phyloP scores from a whole-genome alignment of 1,139 yeast genomes.

The Debaryomyces sp. region DNA sequence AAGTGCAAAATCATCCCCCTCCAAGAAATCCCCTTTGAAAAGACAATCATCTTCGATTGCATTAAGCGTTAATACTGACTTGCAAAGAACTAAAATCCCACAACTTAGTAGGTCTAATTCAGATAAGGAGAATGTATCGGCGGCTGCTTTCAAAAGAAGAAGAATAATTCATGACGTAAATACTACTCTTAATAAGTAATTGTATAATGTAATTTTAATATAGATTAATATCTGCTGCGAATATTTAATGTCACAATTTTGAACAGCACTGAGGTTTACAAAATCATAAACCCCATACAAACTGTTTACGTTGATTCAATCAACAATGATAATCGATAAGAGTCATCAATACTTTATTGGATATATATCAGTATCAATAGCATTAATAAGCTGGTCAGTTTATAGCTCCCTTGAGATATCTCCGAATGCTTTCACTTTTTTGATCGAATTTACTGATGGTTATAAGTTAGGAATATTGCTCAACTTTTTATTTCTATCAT shows the following conservation, averaged over 20 bases:
- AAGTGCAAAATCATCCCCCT: conserved; percentile 1
- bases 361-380: conserved; percentile 28
- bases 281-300: conserved; percentile 7
- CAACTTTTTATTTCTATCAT: conserved; percentile 37
- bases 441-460: conserved; percentile 40
- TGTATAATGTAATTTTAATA: conserved; percentile 6
- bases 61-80: conserved; percentile 3
- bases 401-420: conserved; percentile 29
- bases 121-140: conserved; percentile 11
- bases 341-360: conserved; percentile 24
- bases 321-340: conserved; percentile 11
- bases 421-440: conserved; percentile 29
- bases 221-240: neutral
- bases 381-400: conserved; percentile 29
- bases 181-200: conserved; percentile 10
- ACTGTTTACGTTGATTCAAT: neutral
- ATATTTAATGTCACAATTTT: conserved; percentile 3
- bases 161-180: conserved; percentile 14
- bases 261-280: conserved; percentile 8
- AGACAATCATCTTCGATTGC: conserved; percentile 9
- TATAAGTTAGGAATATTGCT: conserved; percentile 34
- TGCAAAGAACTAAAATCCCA: conserved; percentile 12
- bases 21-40: conserved; percentile 7
- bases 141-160: conserved; percentile 17
- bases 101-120: conserved; percentile 11